Evolutionary conservation across 306 rosid species (phyloP).

Genomic region (Quercus engelmannii): DNA sequence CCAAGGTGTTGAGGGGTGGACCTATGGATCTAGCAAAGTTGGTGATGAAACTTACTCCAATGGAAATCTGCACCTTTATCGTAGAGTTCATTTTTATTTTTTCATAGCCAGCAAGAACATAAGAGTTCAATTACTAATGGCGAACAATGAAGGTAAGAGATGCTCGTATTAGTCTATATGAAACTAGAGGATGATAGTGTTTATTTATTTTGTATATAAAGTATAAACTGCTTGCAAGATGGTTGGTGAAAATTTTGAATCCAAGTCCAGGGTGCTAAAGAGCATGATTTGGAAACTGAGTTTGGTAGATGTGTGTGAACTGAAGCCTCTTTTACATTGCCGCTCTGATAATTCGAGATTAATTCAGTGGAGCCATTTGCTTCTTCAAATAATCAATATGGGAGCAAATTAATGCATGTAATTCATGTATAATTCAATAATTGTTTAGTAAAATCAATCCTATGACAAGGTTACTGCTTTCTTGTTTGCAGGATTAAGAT

Average conservation of each 20-base stretch:
- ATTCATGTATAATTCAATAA: not conserved
- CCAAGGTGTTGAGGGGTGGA: too few relatives aligned
- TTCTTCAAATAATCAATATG: too few relatives aligned
- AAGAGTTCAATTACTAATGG: conserved; percentile 15
- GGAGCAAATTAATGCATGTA: too few relatives aligned
- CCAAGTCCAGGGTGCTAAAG: not conserved
- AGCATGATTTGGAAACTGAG: not conserved
- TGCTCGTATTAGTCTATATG: not conserved
- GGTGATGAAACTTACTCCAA: too few relatives aligned
- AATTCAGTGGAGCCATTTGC: not conserved
- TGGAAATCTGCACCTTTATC: too few relatives aligned
- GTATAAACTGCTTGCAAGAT: not conserved
- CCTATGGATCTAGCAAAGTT: too few relatives aligned
- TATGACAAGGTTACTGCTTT: not conserved
- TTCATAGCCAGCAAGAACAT: too few relatives aligned
- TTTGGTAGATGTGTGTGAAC: not conserved
- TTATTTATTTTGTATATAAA: not conserved
- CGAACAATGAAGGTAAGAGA: not conserved
- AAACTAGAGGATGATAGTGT: not conserved
- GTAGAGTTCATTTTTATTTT: too few relatives aligned
- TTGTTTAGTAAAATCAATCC: too few relatives aligned
- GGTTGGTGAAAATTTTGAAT: not conserved
- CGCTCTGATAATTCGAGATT: not conserved
- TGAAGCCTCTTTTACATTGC: not conserved
- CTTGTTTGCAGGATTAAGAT: not conserved